These are phyloP conservation scores for Mortierella sp. DNA, from an alignment of 371 early-diverging fungal genomes.

Conservation along the genomic window DNA sequence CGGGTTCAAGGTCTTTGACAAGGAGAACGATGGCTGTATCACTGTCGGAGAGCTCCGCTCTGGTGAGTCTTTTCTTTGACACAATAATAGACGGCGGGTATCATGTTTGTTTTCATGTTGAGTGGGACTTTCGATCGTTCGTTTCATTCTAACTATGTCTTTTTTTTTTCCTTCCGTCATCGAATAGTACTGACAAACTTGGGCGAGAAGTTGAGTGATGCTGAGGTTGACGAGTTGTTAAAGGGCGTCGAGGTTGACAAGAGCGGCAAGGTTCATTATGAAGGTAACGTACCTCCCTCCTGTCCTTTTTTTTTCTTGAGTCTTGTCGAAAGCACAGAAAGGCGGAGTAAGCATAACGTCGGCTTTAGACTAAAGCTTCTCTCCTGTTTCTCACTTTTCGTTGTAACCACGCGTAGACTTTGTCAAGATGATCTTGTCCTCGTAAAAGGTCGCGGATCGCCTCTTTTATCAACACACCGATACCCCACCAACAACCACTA, in stretches of 20 bases:
- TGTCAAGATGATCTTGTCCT: slow-evolving; percentile 67
- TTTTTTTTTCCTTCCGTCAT: neutral
- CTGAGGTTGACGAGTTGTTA: slow-evolving; percentile 94
- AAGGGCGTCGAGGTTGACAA: slow-evolving; percentile 85
- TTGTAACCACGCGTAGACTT: slow-evolving; percentile 57
- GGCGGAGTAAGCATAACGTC: neutral
- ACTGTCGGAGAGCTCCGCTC: slow-evolving; percentile 94
- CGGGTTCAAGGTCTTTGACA: slow-evolving; percentile 98
- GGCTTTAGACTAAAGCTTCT: neutral
- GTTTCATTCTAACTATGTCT: neutral
- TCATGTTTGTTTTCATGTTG: neutral
- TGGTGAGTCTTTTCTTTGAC: slow-evolving; percentile 58
- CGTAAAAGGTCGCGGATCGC: slow-evolving; percentile 41
- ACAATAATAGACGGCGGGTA: too few species aligned
- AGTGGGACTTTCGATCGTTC: neutral
- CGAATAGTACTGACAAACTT: slow-evolving; percentile 88
- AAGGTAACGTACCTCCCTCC: slow-evolving; percentile 61
- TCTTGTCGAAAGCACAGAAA: neutral
- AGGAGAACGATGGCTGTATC: slow-evolving; percentile 94
- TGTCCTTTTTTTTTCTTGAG: neutral
- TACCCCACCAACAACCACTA: neutral
- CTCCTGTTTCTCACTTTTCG: neutral
- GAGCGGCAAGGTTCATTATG: slow-evolving; percentile 87
- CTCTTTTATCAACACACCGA: neutral
- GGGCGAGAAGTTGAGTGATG: slow-evolving; percentile 94